Conservation (phyloP, 176 grass and related monocot genomes). For the Rhynchospora pubera region DNA sequence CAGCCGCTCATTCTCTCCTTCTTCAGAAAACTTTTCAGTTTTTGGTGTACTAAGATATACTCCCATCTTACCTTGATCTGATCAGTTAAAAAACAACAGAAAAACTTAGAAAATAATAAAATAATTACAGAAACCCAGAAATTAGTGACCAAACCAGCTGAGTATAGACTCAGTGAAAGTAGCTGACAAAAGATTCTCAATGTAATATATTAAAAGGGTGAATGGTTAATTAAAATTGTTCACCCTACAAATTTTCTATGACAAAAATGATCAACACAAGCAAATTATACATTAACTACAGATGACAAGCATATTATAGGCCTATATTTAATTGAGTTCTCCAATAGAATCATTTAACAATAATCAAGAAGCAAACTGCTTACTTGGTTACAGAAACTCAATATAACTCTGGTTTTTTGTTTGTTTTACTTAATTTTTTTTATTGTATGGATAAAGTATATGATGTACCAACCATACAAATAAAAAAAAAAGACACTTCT, state of each 20-base stretch:
- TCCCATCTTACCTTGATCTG: constrained; percentile 46
- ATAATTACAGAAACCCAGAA: background rate
- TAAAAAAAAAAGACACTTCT: background rate
- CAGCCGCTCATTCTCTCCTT: constrained; percentile 55
- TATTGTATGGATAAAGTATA: background rate
- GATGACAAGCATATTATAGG: background rate
- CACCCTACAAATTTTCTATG: no score
- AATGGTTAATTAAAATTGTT: background rate
- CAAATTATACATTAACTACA: background rate
- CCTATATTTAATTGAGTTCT: background rate
- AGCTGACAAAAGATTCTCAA: background rate
- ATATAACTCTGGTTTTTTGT: background rate
- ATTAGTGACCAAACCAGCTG: background rate
- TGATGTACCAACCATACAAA: background rate
- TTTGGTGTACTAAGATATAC: constrained; percentile 93
- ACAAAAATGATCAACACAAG: background rate
- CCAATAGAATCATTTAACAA: background rate
- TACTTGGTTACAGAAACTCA: background rate
- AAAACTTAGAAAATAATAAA: background rate
- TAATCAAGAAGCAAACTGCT: background rate
- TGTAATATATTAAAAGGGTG: background rate
- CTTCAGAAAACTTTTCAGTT: constrained; percentile 82
- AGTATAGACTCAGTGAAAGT: background rate
- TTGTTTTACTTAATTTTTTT: background rate
- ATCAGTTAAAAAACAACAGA: background rate